Base-by-base conservation (phyloP, 1,139 yeast genomes). In the Suhomyces bolitotheri region DNA sequence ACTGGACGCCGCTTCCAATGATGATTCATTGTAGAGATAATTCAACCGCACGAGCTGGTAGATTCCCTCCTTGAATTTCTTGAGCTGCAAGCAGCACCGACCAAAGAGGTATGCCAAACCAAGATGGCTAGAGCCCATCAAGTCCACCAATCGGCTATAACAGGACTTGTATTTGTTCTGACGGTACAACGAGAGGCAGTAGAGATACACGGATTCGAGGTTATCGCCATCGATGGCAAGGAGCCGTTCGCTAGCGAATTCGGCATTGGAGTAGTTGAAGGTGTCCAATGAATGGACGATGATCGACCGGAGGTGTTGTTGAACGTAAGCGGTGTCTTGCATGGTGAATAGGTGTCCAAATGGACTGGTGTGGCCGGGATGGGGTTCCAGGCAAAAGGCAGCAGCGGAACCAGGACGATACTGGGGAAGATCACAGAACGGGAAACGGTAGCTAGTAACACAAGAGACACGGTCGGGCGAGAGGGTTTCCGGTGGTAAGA, bases 31-130 rank as follows among this genome's bases (percentile, higher is more conserved):
- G 43, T 65, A 67, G 37, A 66, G 43, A 37, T 60, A 53, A 27
- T 53, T 56, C 21, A 64, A 45, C 36, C 60, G 64, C 25, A 60
- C 44, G 25, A 87, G 60, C 16, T 80, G 81, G 31, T 64, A 68
- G 3, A 85, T 73, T 0, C 95, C 96, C 47, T 82, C 85, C 31
- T 71, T 65, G 46, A 68, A 78, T 49, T 66, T 66, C 34, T 76
- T 73, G 40, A 85, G 63, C 38, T 70, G 62, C 39, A 82, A 57
- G 40, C 92, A 81, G 53, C 83, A 73, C 49, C 73, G 73, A 1
- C 83, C 92, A 60, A 76, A 85, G 2, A 87, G 56, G 51, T 73
- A 87, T 0, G 80, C 70, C 55, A 95, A 87, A 1, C 94, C 94
- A 27, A 78, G 61, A 57, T 83, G 88, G 31, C 64, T 63, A 8